phyloP scores from a whole-genome alignment of 2,329 filamentous ascomycete genomes.

The Dactylellina parvicollis region DNA sequence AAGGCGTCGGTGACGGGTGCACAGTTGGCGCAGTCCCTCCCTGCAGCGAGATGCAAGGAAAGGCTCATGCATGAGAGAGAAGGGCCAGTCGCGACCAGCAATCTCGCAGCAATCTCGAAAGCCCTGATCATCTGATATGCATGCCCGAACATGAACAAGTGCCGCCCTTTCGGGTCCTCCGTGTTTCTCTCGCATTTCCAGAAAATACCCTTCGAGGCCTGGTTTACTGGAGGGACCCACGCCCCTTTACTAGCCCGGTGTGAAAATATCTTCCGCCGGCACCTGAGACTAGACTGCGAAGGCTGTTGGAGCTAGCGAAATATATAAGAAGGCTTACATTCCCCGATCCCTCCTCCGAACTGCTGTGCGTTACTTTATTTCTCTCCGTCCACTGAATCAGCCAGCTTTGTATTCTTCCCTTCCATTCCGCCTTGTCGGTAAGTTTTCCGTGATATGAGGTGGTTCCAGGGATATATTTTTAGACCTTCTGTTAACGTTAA shows the following conservation, averaged over 20 bases:
- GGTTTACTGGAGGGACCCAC: not conserved
- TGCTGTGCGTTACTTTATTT: slow-evolving; percentile 16
- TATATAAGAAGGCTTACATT: slow-evolving; percentile 43
- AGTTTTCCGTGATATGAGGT: slow-evolving; percentile 22
- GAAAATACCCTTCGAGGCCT: slow-evolving; percentile 17
- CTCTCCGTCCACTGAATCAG: not conserved
- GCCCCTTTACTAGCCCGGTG: slow-evolving; percentile 6
- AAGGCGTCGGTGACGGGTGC: not conserved
- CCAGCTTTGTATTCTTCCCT: not conserved
- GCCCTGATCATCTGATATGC: slow-evolving; percentile 39
- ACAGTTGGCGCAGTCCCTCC: slow-evolving; percentile 28
- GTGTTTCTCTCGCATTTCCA: slow-evolving; percentile 13
- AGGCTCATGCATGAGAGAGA: slow-evolving; percentile 5
- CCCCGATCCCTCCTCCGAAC: slow-evolving; percentile 37
- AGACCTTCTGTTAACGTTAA: slow-evolving; percentile 28
- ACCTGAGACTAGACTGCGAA: not conserved
- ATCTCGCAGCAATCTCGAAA: slow-evolving; percentile 27
- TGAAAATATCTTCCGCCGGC: not conserved
- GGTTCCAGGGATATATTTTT: slow-evolving; percentile 42
- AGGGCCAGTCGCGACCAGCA: slow-evolving; percentile 1
- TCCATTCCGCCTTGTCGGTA: slow-evolving; percentile 1
- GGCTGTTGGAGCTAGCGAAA: slow-evolving; percentile 7
- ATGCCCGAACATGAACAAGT: slow-evolving; percentile 3
- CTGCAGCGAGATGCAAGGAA: not conserved
- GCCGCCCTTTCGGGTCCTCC: slow-evolving; percentile 14